A percentile compares a stretch with the other conserved stretches of the same genome.
phyloP scores from a whole-genome alignment of 148 eudicot species.

The Persicaria maculosa region DNA sequence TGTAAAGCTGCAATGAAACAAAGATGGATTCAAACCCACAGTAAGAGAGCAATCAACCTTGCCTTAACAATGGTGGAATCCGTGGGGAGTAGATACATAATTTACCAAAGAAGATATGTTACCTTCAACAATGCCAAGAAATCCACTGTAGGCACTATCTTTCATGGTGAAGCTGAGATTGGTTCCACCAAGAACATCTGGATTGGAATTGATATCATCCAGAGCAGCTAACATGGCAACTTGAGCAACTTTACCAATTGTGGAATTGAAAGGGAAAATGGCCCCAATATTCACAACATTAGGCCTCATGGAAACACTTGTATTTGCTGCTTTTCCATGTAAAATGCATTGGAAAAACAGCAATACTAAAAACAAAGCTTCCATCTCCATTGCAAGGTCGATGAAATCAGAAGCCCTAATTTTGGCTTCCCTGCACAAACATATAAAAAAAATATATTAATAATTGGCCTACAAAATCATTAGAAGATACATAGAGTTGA shows the following conservation, averaged over 20 bases:
- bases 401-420: slow-evolving; percentile 4
- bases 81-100: too few relatives aligned
- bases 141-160: slow-evolving; percentile 42
- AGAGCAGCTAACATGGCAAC: slow-evolving; percentile 56
- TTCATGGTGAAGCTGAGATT: slow-evolving; percentile 37
- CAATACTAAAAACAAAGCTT: not conserved
- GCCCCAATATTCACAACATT: slow-evolving; percentile 48
- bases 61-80: too few relatives aligned
- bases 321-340: not conserved
- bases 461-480: not conserved
- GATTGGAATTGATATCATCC: slow-evolving; percentile 47
- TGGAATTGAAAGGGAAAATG: slow-evolving; percentile 35
- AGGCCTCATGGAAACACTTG: slow-evolving; percentile 31
- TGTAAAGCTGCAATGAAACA: slow-evolving; percentile 13
- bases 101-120: not conserved
- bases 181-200: slow-evolving; percentile 39
- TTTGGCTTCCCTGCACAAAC: not conserved
- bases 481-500: not conserved
- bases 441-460: not conserved
- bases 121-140: slow-evolving; percentile 48
- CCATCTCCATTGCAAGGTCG: not conserved
- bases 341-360: not conserved
- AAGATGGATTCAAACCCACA: not conserved
- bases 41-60: not conserved
- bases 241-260: slow-evolving; percentile 45